phyloP scores from a whole-genome alignment of 208 protist genomes.

The Trypanosoma vivax region DNA sequence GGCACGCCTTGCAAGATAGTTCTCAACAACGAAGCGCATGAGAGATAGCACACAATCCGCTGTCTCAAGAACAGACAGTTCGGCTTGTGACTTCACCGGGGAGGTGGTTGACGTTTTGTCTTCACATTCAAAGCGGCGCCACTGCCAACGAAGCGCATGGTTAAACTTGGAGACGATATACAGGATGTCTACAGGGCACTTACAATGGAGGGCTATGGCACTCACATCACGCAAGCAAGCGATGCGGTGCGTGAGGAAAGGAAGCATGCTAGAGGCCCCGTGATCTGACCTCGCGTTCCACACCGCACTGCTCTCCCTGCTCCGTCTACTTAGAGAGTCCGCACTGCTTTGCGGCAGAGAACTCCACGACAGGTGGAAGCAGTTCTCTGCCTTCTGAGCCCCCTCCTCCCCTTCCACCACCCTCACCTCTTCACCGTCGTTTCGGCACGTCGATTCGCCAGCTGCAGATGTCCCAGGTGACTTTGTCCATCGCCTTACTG shows the following conservation, averaged over 20 bases:
- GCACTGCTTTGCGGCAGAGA: no score
- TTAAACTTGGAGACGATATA: conserved; percentile 31
- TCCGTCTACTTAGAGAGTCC: background rate
- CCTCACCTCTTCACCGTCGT: background rate
- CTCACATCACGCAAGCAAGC: conserved; percentile 50
- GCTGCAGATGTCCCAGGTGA: background rate
- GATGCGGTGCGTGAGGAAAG: conserved; percentile 17
- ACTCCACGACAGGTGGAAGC: no score
- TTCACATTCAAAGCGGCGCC: background rate
- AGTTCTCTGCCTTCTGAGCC: background rate
- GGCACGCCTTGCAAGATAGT: conserved; percentile 40
- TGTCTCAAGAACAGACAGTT: conserved; percentile 7
- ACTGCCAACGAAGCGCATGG: conserved; percentile 23
- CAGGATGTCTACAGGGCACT: conserved; percentile 42
- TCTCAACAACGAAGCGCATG: conserved; percentile 38
- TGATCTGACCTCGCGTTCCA: no score
- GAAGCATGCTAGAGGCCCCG: no score
- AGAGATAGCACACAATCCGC: conserved; percentile 35
- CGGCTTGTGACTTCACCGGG: background rate
- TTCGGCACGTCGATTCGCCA: background rate
- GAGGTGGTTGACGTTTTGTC: background rate
- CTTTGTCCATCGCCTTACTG: no score
- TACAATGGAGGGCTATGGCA: conserved; percentile 34
- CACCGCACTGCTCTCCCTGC: background rate
- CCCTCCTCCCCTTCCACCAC: background rate